phyloP scores from a whole-genome alignment of 192 early-diverging fungal genomes.

The Nowakowskiella sp. region DNA sequence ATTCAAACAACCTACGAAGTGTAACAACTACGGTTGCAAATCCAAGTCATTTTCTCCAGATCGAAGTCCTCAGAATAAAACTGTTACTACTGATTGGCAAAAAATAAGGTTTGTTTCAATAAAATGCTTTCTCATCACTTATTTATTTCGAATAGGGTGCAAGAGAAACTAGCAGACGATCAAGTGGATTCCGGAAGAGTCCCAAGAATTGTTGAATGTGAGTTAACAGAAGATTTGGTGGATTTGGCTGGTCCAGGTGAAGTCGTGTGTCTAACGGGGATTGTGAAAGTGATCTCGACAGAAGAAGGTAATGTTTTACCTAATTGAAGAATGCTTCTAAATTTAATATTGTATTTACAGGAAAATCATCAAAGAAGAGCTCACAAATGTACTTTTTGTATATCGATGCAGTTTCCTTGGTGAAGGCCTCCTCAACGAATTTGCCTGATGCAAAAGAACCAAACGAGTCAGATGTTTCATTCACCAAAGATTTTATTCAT shows the following conservation, averaged over 20 bases:
- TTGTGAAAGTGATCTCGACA: conserved; percentile 65
- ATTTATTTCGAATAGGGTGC: conserved; percentile 39
- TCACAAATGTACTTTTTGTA: conserved; percentile 62
- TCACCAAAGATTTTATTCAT: conserved; percentile 57
- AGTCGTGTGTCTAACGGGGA: conserved; percentile 66
- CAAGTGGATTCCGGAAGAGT: conserved; percentile 59
- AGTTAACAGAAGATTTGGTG: conserved; percentile 65
- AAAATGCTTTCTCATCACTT: background rate
- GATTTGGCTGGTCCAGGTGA: conserved; percentile 75
- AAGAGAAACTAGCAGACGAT: conserved; percentile 71
- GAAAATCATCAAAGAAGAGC: conserved; percentile 42
- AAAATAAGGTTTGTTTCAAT: conserved; percentile 40
- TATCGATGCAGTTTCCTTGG: conserved; percentile 57
- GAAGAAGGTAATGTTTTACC: conserved; percentile 46
- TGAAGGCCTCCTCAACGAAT: conserved; percentile 43
- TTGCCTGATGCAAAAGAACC: conserved; percentile 17
- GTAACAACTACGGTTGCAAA: conserved; percentile 56
- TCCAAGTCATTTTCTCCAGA: conserved; percentile 55
- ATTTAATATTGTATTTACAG: conserved; percentile 15
- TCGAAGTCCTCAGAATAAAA: conserved; percentile 37
- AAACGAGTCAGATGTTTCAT: conserved; percentile 24
- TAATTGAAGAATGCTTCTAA: background rate
- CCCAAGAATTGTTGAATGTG: conserved; percentile 70
- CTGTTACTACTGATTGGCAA: conserved; percentile 67
- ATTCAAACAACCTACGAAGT: conserved; percentile 51